Evolutionary conservation across 2,329 filamentous ascomycete species (phyloP), one percentile per base, ranked within the genome.

Genomic region (Fusarium dimerum): DNA sequence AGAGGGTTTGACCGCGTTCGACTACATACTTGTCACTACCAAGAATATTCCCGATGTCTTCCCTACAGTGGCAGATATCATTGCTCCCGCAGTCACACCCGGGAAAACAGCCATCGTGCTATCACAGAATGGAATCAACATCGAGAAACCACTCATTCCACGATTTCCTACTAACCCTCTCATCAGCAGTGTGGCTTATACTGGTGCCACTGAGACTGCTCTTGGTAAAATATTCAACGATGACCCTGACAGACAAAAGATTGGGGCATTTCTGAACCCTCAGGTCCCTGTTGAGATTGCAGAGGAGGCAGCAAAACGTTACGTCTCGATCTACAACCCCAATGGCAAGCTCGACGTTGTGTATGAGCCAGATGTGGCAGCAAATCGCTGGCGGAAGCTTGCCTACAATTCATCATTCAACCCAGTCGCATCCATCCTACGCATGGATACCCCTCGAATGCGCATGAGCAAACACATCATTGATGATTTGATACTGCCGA

Each of bases 91-190:
- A 2, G 68, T 86, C 1, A 80, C 77, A 0, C 72, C 75, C 1
- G 73, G 71, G 2, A 69, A 76, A 20, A 84, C 82, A 0, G 73
- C 73, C 29, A 78, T 87, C 42, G 72, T 85, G 0, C 73, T 87
- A 7, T 69, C 83, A 6, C 84, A 87, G 55, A 87, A 87, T 60
- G 84, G 84, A 1, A 68, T 86, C n/a, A 83, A 85, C 59, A 86
- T 86, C 55, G 81, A 86, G 56, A 76, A 73, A 40, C 80, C 82
- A 0, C 62, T 86, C 17, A 62, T 80, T 16, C 50, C 62, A 1
- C 66, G 68, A 1, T 84, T 84, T 60, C 81, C 82, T 0, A 52
- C 63, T 3, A 85, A 82, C 53, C 65, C 76, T 1, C 61, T 84
- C 7, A 70, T 86, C 2, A 80, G 77, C 3, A 80, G 80, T 5